Percentiles rank a stretch among this genome's conserved stretches.
phyloP scores from a whole-genome alignment of 2,329 filamentous ascomycete genomes.

The Basipetospora sp. region DNA sequence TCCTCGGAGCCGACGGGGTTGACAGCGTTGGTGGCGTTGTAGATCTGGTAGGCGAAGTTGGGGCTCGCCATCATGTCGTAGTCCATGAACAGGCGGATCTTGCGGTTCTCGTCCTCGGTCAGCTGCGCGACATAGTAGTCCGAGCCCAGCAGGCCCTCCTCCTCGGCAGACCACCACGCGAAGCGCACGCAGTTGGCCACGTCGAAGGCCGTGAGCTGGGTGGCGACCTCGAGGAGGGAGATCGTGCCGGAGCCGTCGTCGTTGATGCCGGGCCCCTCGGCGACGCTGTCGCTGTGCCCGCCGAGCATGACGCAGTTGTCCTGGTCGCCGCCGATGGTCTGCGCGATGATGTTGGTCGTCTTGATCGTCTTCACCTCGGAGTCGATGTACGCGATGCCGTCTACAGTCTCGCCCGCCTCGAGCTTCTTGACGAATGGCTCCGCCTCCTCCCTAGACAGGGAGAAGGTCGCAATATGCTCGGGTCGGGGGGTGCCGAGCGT shows the following conservation, averaged over 20 bases:
- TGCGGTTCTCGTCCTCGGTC: conserved; percentile 40
- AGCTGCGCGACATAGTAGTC: conserved; percentile 45
- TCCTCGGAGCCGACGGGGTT: conserved; percentile 59
- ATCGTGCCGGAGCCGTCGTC: conserved; percentile 58
- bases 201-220: conserved; percentile 39
- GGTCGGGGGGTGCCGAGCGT: conserved; percentile 50
- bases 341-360: conserved; percentile 48
- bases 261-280: conserved; percentile 58
- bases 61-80: conserved; percentile 57
- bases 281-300: conserved; percentile 48
- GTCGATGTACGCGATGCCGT: conserved; percentile 45
- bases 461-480: conserved; percentile 53
- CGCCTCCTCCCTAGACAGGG: conserved; percentile 46
- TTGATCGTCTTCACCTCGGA: conserved; percentile 37
- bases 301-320: conserved; percentile 53
- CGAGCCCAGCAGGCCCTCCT: conserved; percentile 50
- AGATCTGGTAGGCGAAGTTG: conserved; percentile 54
- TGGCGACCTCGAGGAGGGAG: conserved; percentile 47
- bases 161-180: conserved; percentile 54
- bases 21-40: conserved; percentile 54
- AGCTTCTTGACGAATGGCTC: conserved; percentile 39
- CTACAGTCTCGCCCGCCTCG: conserved; percentile 31
- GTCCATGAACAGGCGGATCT: conserved; percentile 53
- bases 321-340: conserved; percentile 43
- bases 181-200: conserved; percentile 54